phyloP scores from a whole-genome alignment of 768 basidiomycete genomes.

The Naematelia encephala region DNA sequence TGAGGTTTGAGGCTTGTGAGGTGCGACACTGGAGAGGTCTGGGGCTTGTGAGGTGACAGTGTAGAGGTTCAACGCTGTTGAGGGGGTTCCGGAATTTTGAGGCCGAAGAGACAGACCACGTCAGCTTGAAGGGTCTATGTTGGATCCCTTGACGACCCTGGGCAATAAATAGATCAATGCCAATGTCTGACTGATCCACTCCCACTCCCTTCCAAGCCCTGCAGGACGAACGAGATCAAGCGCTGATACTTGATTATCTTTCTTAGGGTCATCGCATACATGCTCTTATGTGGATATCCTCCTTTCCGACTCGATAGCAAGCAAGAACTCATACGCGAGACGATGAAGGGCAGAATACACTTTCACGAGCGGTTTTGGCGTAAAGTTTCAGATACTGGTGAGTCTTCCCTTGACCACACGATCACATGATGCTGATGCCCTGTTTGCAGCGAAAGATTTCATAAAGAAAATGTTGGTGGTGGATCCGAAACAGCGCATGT shows the following conservation, averaged over 20 bases:
- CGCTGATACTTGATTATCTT: neutral
- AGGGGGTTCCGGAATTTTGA: too few species aligned
- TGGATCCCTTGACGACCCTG: too few species aligned
- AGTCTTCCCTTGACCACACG: slow-evolving; percentile 17
- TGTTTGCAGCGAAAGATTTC: slow-evolving; percentile 82
- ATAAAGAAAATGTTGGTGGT: slow-evolving; percentile 68
- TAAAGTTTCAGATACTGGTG: slow-evolving; percentile 76
- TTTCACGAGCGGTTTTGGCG: slow-evolving; percentile 95
- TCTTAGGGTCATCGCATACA: slow-evolving; percentile 83
- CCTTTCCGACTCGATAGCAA: slow-evolving; percentile 85
- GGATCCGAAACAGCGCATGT: slow-evolving; percentile 67
- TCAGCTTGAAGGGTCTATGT: too few species aligned
- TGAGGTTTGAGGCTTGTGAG: too few species aligned
- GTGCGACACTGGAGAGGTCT: too few species aligned
- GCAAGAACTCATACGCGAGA: slow-evolving; percentile 72
- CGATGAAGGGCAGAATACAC: slow-evolving; percentile 75
- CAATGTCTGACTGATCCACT: too few species aligned
- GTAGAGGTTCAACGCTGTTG: too few species aligned
- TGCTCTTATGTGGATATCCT: slow-evolving; percentile 89
- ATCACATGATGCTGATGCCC: too few species aligned
- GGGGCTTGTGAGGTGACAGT: too few species aligned
- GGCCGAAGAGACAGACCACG: too few species aligned
- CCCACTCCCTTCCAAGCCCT: too few species aligned
- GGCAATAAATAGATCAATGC: too few species aligned
- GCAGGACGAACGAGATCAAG: neutral